phyloP scores from a whole-genome alignment of 495 filamentous ascomycete species.

The Mycothermus thermophilus region DNA sequence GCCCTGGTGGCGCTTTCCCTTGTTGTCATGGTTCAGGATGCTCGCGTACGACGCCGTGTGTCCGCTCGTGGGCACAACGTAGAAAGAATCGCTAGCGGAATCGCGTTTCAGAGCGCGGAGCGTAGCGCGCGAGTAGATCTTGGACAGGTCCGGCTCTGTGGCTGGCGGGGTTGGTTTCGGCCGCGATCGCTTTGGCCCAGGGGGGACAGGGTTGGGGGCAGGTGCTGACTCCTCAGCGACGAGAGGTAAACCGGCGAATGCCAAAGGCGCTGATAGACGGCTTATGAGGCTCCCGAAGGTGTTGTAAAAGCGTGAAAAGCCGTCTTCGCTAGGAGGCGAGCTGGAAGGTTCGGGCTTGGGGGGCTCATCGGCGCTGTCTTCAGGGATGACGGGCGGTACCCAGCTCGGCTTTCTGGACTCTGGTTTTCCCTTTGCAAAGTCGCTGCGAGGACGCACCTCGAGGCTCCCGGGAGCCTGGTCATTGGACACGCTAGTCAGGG shows the following conservation, averaged over 20 bases:
- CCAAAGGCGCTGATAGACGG: constrained; percentile 70
- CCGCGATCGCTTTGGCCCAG: constrained; percentile 26
- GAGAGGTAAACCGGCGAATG: constrained; percentile 82
- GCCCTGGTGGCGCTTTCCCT: constrained; percentile 41
- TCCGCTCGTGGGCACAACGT: constrained; percentile 83
- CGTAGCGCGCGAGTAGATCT: constrained; percentile 66
- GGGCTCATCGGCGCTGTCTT: constrained; percentile 12
- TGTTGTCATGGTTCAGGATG: constrained; percentile 61
- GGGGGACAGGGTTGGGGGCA: constrained; percentile 8
- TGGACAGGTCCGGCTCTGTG: constrained; percentile 58
- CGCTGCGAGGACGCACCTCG: constrained; percentile 40
- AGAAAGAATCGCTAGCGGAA: constrained; percentile 67
- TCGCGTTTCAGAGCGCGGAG: constrained; percentile 47
- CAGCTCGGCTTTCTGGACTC: constrained; percentile 29
- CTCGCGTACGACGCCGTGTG: constrained; percentile 81
- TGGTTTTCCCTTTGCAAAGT: constrained; percentile 24
- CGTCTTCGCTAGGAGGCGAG: constrained; percentile 44
- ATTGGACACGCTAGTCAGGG: constrained; percentile 50
- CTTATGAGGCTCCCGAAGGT: constrained; percentile 75
- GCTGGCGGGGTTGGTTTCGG: constrained; percentile 22
- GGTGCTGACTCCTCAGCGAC: constrained; percentile 36
- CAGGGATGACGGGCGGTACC: constrained; percentile 24
- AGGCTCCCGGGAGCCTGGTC: constrained; percentile 65
- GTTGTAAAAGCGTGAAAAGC: constrained; percentile 79
- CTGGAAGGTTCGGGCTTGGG: constrained; percentile 6